Conservation (phyloP, 108 stramenopile genomes). For the Cyclostephanos tholiformis region DNA sequence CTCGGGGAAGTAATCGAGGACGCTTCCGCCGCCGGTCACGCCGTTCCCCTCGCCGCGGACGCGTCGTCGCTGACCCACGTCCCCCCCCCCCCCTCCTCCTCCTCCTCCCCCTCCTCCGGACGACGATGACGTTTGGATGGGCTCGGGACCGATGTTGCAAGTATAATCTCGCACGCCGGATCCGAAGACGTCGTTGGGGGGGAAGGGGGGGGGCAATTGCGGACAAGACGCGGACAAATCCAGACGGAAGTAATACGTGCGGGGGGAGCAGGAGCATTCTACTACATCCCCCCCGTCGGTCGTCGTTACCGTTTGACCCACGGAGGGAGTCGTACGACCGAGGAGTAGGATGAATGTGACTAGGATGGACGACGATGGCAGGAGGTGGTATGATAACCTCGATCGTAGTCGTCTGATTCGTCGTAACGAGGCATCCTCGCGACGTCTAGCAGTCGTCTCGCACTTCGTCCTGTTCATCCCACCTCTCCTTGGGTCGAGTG, state of each 20-base stretch:
- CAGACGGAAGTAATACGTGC: slow-evolving; percentile 39
- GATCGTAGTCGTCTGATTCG: too few relatives aligned
- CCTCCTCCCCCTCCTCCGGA: neutral
- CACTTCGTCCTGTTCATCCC: too few relatives aligned
- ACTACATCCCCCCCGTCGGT: too few relatives aligned
- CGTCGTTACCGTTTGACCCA: too few relatives aligned
- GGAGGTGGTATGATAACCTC: too few relatives aligned
- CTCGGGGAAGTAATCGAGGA: slow-evolving; percentile 6
- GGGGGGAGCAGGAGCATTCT: slow-evolving; percentile 45
- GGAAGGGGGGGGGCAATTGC: slow-evolving; percentile 31
- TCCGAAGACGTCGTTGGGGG: slow-evolving; percentile 45
- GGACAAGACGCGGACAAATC: slow-evolving; percentile 36
- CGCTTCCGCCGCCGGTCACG: neutral
- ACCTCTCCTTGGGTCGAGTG: too few relatives aligned
- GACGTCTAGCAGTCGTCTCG: too few relatives aligned
- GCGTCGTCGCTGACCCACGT: too few relatives aligned
- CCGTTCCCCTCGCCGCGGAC: neutral
- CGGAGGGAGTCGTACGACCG: too few relatives aligned
- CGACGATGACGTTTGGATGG: neutral
- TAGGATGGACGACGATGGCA: too few relatives aligned
- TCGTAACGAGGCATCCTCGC: too few relatives aligned
- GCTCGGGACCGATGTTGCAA: slow-evolving; percentile 35
- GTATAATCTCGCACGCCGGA: slow-evolving; percentile 48
- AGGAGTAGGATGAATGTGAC: too few relatives aligned
- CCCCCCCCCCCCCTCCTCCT: neutral